Percentiles rank a stretch among this genome's conserved stretches.
Conservation (phyloP, 2,329 filamentous ascomycete genomes). For the Cercospora beticola region DNA sequence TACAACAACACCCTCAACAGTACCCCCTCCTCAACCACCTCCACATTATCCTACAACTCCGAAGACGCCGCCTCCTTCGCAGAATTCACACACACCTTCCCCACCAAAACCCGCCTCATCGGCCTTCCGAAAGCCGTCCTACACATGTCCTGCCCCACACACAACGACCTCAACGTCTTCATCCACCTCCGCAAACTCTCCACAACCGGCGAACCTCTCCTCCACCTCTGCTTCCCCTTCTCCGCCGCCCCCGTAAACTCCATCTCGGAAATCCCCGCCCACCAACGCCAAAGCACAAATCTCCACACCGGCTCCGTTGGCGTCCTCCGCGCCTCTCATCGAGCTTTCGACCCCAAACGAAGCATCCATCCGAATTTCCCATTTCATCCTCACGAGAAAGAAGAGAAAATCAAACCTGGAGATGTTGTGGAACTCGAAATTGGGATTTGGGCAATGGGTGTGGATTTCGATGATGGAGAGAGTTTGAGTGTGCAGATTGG, state of each 20-base stretch:
- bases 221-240: conserved; percentile 24
- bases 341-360: conserved; percentile 14
- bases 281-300: conserved; percentile 18
- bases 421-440: conserved; percentile 50
- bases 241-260: conserved; percentile 29
- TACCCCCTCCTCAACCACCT: background rate
- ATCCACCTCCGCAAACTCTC: conserved; percentile 25
- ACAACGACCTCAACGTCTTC: conserved; percentile 28
- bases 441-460: conserved; percentile 50
- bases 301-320: conserved; percentile 21
- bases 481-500: conserved; percentile 20
- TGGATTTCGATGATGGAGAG: conserved; percentile 49
- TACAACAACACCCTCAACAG: conserved; percentile 14
- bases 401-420: conserved; percentile 45
- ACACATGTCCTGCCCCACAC: conserved; percentile 39
- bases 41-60: conserved; percentile 17
- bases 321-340: conserved; percentile 22
- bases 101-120: conserved; percentile 43
- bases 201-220: conserved; percentile 19
- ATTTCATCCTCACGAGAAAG: conserved; percentile 23
- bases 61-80: conserved; percentile 23
- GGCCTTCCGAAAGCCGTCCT: conserved; percentile 50
- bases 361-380: conserved; percentile 21
- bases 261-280: conserved; percentile 46
- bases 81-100: conserved; percentile 44